phyloP scores from a whole-genome alignment of 768 basidiomycete species.

The Phlebiopsis flavidoalba region DNA sequence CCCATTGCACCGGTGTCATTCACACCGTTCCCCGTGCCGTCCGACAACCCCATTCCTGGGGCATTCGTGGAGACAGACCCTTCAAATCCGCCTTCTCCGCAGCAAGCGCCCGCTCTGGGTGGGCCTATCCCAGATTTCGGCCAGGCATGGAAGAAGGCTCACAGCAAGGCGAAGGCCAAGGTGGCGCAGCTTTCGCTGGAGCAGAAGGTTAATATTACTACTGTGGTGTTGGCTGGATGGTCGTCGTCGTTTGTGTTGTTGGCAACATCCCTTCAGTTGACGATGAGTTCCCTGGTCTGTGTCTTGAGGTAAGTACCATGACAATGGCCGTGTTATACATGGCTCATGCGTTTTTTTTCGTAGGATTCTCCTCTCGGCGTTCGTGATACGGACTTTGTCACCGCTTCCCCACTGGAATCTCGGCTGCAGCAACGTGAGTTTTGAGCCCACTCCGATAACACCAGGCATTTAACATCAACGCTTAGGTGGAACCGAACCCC shows the following conservation, averaged over 20 bases:
- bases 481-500: slow-evolving; percentile 63
- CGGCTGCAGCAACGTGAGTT: slow-evolving; percentile 72
- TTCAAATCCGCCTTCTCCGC: slow-evolving; percentile 48
- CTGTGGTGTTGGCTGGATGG: slow-evolving; percentile 64
- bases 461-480: not conserved
- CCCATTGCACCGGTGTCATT: slow-evolving; percentile 43
- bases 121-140: slow-evolving; percentile 41
- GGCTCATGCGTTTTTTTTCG: not conserved
- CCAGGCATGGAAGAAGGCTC: slow-evolving; percentile 17
- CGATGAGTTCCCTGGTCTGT: slow-evolving; percentile 56
- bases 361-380: slow-evolving; percentile 77
- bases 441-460: not conserved
- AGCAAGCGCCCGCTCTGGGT: slow-evolving; percentile 24
- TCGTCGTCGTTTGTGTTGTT: slow-evolving; percentile 66
- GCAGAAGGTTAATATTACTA: slow-evolving; percentile 60
- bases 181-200: slow-evolving; percentile 48
- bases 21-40: slow-evolving; percentile 58
- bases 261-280: slow-evolving; percentile 55
- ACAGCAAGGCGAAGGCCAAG: slow-evolving; percentile 16
- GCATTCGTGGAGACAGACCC: slow-evolving; percentile 54
- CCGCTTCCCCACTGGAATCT: slow-evolving; percentile 85
- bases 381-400: slow-evolving; percentile 66
- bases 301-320: slow-evolving; percentile 48
- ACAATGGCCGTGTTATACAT: not conserved
- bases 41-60: slow-evolving; percentile 45